These are phyloP conservation scores for Plasmodium blacklocki DNA, from an alignment of 169 alveolate species.

Conservation along the genomic window DNA sequence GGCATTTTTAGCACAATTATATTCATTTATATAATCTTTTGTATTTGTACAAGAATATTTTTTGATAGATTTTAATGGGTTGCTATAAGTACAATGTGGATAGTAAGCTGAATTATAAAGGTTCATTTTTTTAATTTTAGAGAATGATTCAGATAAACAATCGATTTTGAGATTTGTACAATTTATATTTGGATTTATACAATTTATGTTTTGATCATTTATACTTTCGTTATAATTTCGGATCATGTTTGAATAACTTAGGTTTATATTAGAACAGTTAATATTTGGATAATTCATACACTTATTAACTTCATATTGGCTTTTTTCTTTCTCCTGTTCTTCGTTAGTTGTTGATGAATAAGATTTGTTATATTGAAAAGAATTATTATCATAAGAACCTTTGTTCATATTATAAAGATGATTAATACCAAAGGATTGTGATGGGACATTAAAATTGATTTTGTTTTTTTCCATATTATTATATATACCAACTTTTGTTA, in stretches of 20 bases:
- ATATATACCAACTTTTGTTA: conserved; percentile 17
- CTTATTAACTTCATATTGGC: neutral
- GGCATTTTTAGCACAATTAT: conserved; percentile 11
- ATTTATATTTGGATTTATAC: neutral
- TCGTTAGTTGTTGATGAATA: conserved; percentile 10
- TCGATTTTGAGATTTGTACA: neutral
- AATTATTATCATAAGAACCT: neutral
- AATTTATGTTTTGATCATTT: neutral
- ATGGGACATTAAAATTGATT: neutral
- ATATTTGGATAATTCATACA: neutral
- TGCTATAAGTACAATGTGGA: conserved; percentile 10
- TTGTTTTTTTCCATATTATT: neutral
- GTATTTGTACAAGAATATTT: conserved; percentile 32
- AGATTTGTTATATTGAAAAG: conserved; percentile 15
- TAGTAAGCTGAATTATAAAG: conserved; percentile 26
- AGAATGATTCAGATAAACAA: neutral
- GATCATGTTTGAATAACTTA: neutral
- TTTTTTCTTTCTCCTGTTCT: neutral
- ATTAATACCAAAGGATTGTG: conserved; percentile 36
- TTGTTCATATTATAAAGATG: conserved; percentile 6
- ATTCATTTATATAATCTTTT: conserved; percentile 5
- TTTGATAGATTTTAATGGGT: conserved; percentile 12
- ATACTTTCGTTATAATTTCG: neutral
- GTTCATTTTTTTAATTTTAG: conserved; percentile 9
- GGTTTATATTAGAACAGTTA: neutral